Conservation (phyloP, 805 yeast species). For the Lachancea lanzarotensis region DNA sequence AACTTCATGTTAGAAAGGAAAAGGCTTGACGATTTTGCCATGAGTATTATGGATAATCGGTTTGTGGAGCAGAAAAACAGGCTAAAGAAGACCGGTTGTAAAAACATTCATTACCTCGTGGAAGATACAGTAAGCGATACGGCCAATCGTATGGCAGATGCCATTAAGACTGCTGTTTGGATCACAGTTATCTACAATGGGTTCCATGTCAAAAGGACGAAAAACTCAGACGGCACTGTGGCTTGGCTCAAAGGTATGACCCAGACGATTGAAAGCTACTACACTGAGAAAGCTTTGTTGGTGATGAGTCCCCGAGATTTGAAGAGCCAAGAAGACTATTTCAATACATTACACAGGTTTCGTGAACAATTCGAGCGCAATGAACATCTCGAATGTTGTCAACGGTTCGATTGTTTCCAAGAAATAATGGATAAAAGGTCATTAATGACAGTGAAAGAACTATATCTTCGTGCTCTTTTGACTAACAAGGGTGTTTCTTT, state of each 20-base stretch:
- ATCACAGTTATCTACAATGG: constrained; percentile 57
- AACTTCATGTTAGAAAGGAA: constrained; percentile 88
- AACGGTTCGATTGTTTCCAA: constrained; percentile 51
- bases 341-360: constrained; percentile 37
- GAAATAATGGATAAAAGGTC: constrained; percentile 63
- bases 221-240: constrained; percentile 68
- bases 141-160: constrained; percentile 43
- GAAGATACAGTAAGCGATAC: constrained; percentile 57
- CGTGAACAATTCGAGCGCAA: constrained; percentile 38
- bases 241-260: constrained; percentile 36
- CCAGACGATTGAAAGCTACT: constrained; percentile 42
- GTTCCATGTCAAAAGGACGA: constrained; percentile 63
- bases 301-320: constrained; percentile 49
- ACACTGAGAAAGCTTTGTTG: constrained; percentile 38
- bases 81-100: constrained; percentile 59
- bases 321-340: constrained; percentile 46
- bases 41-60: constrained; percentile 82
- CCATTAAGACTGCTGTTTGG: constrained; percentile 71
- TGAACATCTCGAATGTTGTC: constrained; percentile 35
- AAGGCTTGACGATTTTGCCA: constrained; percentile 75
- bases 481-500: constrained; percentile 72
- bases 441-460: constrained; percentile 64
- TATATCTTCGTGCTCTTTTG: constrained; percentile 71
- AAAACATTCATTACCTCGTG: constrained; percentile 64
- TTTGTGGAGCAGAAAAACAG: constrained; percentile 82